A percentile compares a stretch with the other conserved stretches of the same genome.
Evolutionary conservation across 2,329 filamentous ascomycete genomes (phyloP).

Genomic region (Fusarium floridanum): DNA sequence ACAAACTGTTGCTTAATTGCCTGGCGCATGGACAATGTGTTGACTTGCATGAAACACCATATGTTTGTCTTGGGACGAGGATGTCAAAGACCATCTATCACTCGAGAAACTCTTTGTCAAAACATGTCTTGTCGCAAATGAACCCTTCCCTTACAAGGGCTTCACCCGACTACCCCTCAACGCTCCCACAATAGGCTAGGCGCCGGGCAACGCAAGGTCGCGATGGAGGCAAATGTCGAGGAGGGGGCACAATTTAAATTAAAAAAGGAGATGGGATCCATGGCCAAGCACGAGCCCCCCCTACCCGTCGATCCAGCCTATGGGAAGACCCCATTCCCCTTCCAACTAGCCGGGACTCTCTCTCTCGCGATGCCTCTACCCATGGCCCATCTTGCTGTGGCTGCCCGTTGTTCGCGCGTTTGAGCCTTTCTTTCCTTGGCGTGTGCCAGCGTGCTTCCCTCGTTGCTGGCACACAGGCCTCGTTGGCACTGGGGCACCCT

Average conservation of each 20-base stretch:
- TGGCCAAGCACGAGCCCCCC: constrained; percentile 4
- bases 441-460: constrained; percentile 13
- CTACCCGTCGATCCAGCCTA: constrained; percentile 27
- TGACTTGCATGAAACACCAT: constrained; percentile 1
- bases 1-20: background rate
- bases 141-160: constrained; percentile 5
- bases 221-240: constrained; percentile 32
- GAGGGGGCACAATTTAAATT: constrained; percentile 36
- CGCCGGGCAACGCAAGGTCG: constrained; percentile 22
- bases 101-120: constrained; percentile 13
- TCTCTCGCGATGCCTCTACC: constrained; percentile 1
- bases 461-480: background rate
- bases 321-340: constrained; percentile 32
- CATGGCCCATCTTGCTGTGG: constrained; percentile 4
- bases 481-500: background rate
- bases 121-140: constrained; percentile 17
- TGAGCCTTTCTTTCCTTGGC: constrained; percentile 31
- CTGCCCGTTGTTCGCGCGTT: constrained; percentile 21
- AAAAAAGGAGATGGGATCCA: constrained; percentile 30
- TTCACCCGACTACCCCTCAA: constrained; percentile 14
- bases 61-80: background rate
- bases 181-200: constrained; percentile 32
- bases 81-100: background rate
- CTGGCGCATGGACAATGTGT: background rate
- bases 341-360: constrained; percentile 1